Evolutionary conservation across 2,329 filamentous ascomycete species (phyloP).

Genomic region (Sporothrix euskadiensis): DNA sequence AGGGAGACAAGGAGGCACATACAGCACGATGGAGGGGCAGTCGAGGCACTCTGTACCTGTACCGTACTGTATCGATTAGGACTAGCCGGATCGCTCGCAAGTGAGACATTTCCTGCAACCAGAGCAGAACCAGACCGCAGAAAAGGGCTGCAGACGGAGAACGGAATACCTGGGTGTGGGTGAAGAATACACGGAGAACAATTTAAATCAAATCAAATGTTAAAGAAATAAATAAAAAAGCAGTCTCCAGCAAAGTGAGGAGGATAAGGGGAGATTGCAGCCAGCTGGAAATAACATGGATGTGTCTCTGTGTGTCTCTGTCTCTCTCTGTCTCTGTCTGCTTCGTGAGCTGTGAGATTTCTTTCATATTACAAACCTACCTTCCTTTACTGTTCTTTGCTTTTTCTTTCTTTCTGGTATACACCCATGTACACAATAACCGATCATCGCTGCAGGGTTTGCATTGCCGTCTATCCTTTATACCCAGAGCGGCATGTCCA

Average conservation of each 20-base stretch:
- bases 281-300: background rate
- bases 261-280: background rate
- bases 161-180: background rate
- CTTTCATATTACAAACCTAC: background rate
- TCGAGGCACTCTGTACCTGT: background rate
- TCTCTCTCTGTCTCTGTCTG: background rate
- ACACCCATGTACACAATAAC: background rate
- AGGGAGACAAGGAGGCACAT: background rate
- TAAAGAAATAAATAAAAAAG: background rate
- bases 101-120: slow-evolving; percentile 16
- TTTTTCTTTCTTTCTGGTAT: background rate
- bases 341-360: background rate
- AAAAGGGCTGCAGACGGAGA: background rate
- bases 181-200: background rate
- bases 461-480: background rate
- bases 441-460: background rate
- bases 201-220: background rate
- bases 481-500: background rate
- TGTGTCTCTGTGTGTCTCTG: background rate
- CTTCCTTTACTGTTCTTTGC: background rate
- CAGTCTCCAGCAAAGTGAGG: too few relatives aligned
- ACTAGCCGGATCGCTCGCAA: slow-evolving; percentile 2
- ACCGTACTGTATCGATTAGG: background rate
- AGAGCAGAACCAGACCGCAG: background rate
- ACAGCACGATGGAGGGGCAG: background rate